Evolutionary conservation across 148 eudicot genomes (phyloP).

Genomic region (Cornus kousa): DNA sequence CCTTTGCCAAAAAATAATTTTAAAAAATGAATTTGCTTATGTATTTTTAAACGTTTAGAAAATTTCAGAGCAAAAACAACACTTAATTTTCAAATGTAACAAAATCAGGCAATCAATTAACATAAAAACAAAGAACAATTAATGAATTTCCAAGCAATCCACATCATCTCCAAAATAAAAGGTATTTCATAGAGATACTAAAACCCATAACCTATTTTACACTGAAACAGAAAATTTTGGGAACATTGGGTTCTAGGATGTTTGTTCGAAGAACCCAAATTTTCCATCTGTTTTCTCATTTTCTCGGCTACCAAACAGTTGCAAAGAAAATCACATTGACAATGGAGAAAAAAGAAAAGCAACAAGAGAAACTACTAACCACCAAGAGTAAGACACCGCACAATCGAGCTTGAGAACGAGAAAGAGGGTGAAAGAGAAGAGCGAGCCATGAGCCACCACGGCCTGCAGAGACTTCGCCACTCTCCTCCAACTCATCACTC

Average conservation of each 20-base stretch:
- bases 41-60: too few species aligned
- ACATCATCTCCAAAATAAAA: too few species aligned
- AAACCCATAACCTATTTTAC: too few species aligned
- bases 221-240: background rate
- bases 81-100: too few species aligned
- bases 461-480: conserved; percentile 34
- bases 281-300: background rate
- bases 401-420: conserved; percentile 41
- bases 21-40: too few species aligned
- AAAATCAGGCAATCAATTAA: too few species aligned
- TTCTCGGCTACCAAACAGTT: background rate
- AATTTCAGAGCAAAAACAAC: too few species aligned
- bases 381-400: conserved; percentile 32
- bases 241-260: background rate
- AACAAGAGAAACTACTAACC: conserved; percentile 23
- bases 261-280: background rate
- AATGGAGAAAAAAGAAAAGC: background rate
- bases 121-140: too few species aligned
- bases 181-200: too few species aligned
- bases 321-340: background rate
- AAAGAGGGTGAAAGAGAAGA: conserved; percentile 38
- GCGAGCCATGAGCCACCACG: conserved; percentile 33
- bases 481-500: conserved; percentile 34
- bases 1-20: too few species aligned
- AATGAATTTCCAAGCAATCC: too few species aligned